Evolutionary conservation across 306 rosid genomes (phyloP), one percentile per base, ranked within the genome.

Genomic region (Cucurbita maxima): DNA sequence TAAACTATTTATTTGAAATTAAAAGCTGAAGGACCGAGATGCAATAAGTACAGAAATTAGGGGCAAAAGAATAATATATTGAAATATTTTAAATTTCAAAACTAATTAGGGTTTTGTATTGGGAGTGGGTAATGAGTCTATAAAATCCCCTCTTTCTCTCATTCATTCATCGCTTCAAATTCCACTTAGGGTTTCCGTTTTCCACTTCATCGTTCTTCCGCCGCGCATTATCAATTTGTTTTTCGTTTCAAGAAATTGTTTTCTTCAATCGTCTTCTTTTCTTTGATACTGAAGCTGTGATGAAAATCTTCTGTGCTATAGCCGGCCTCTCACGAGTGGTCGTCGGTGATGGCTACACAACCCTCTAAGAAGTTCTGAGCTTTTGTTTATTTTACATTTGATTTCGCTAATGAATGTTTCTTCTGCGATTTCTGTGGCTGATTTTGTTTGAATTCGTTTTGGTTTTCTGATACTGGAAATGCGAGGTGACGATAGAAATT

Each of bases 331-430:
- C 2, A 4, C 20, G 56, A 68, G 77, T 69, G 72, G 71, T 74
- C 77, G 88, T 77, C 86, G 72, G 22, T 93, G 98, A 90, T 75
- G 93, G 96, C 85, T 73, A 71, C 96, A 82, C 79, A 75, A 70
- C 78, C 96, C 96, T 93, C 98, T 93, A 93, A 90, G 98, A 93
- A 93, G 98, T 93, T 93, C 96, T 88, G 96, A 93, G 98, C 89
- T 87, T 87, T 34, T 54, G 4, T 6, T 0, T 0, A 25, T 10
- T 1, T 2, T 7, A 10, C 2, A 50, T 1, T 7, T 3, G 7
- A 36, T 70, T 1, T 7, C 2, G 15, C 20, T 70, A 1, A 37
- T 7, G 41, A 7, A 5, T 5, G 34, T 1, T n/a, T 59, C 18
- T 48, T 48, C 4, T 20, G 4, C 8, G 5, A 5, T 45, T 3